Percentiles rank a stretch among this genome's conserved stretches.
phyloP scores from a whole-genome alignment of 176 grass and related monocot genomes.

The Oryza coarctata region DNA sequence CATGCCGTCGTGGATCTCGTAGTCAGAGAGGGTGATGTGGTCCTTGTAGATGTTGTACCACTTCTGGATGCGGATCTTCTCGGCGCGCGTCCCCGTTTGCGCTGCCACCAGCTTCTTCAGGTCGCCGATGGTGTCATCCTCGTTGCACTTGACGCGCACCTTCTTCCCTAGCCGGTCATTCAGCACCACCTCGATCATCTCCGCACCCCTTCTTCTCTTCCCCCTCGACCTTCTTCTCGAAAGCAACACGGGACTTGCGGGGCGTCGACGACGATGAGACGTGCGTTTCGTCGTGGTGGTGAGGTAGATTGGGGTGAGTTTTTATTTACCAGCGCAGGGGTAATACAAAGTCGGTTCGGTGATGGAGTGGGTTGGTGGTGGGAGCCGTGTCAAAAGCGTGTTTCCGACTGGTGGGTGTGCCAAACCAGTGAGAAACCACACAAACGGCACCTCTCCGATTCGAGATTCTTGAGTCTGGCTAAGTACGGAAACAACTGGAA shows the following conservation, averaged over 20 bases:
- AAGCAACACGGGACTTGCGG: background rate
- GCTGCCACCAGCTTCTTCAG: conserved; percentile 80
- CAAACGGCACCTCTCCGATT: no score
- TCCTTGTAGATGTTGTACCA: conserved; percentile 92
- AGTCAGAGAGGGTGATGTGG: conserved; percentile 85
- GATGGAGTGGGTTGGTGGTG: background rate
- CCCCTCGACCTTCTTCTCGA: no score
- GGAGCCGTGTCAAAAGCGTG: background rate
- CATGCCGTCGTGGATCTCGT: conserved; percentile 89
- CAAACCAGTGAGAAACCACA: background rate
- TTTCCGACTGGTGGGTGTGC: background rate
- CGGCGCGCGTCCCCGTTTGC: conserved; percentile 70
- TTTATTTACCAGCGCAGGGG: background rate
- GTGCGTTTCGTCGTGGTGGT: background rate
- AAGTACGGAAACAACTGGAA: no score
- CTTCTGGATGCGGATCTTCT: conserved; percentile 92
- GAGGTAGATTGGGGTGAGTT: background rate
- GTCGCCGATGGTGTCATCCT: conserved; percentile 79
- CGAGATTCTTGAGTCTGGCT: no score
- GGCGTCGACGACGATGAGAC: background rate
- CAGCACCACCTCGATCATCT: conserved; percentile 93
- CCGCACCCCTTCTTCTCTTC: background rate
- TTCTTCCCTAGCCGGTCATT: conserved; percentile 93
- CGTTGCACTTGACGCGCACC: conserved; percentile 87
- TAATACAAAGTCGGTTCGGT: background rate